Base-by-base conservation (phyloP, 345 rosid genomes). In the Citrus hindsii region DNA sequence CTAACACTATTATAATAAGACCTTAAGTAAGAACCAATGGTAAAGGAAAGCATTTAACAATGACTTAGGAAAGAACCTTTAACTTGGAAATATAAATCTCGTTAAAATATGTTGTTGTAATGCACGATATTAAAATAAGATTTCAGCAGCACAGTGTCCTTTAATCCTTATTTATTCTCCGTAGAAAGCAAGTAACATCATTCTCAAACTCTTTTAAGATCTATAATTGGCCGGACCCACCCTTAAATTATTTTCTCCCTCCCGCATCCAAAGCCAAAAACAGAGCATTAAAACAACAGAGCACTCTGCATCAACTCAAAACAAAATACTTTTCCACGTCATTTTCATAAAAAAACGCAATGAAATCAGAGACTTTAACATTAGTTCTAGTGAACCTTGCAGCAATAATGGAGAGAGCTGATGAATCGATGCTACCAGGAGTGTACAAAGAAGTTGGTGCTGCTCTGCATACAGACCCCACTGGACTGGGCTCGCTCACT, bases 361-460 rank as follows among this genome's bases (percentile, higher is more conserved):
- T 89, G 95, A 88, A 85, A 40, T 68, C 89, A 61, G 91, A 87
- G 83, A 82, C 84, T 14, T 4, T 89, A 16, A 90, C 92, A 4
- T 68, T 90, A 76, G 70, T 86, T 77, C 71, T 92, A 76, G 96
- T 92, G 80, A 61, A 61, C 1, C 1, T 19, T 6, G 24, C 24
- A 8, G 61, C 24, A 22, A 22, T 89, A 53, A 87, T 92, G 92
- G 86, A 90, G 80, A 75, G 87, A 82, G 90, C 96, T 30, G 96
- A 92, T 32, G 93, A 92, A 82, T 84, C 92, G 30, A 67, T 92
- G 38, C 81, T 92, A 19, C 93, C 96, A 2, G 90, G 92, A 42
- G 91, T 90, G 68, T 92, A 89, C 81, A 89, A 89, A 69, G 96
- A 92, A 71, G 88, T 92, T 5, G 93, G 93, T 4, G 91, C 82